Evolutionary conservation across 1,139 yeast genomes (phyloP), one percentile per base, ranked within the genome.

Genomic region (Debaryomycetaceae sp.): DNA sequence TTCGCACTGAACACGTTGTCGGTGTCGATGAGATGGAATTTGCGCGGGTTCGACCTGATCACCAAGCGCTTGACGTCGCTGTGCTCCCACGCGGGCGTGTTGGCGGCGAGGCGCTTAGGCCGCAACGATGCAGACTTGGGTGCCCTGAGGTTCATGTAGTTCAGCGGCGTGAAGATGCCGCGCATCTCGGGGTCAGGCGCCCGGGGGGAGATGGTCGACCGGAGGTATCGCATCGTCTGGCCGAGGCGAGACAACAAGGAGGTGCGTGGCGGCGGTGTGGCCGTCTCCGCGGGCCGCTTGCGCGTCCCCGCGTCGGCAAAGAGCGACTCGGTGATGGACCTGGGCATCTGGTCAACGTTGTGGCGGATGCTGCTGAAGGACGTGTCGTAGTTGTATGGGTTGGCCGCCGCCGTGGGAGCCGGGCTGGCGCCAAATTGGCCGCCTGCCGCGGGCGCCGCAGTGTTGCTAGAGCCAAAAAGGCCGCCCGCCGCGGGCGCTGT

Each of bases 11-110:
- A 49, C 0, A 68, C 71, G 30, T 58, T 61, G 38, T 67, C 65
- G 1, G 72, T 69, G 41, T 67, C 61, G 25, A 67, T 67, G 29
- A 65, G 42, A 36, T 67, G 72, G 39, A 56, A 67, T 32, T 64
- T 65, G 29, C 56, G 44, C 1, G 73, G 74, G 34, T 64, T 65
- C 3, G 69, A 54, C 31, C 62, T 64, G 27, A 67, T 61, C 2
- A 65, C 56, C 27, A 67, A 48, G 32, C 59, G 54, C 35, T 60
- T 65, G 36, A 65, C 51, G 16, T 48, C 49, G 3, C 52, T 49
- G 3, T 25, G 27, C 20, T 23, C n/a, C n/a, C n/a, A n/a, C n/a
- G n/a, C n/a, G n/a, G n/a, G n/a, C 27, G 16, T 9, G 15, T 11
- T n/a, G 20, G 5, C 10, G 10, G 16, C 20, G 17, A n/a, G 16